Evolutionary conservation across 305 asterid genomes (phyloP).

Genomic region (Fraxinus sp.): DNA sequence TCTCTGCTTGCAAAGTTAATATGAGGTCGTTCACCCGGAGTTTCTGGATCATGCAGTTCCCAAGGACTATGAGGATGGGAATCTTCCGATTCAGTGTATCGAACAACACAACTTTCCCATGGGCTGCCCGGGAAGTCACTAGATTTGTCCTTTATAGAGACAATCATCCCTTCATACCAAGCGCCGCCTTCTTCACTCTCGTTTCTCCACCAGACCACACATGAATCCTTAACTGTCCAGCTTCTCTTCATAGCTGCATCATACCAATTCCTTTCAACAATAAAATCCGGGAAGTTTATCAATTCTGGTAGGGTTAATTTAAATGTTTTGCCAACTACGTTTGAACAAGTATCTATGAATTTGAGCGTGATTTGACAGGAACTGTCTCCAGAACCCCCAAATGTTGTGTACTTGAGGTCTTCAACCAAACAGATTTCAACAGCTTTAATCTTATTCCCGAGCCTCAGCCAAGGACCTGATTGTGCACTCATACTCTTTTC

Average conservation of each 20-base stretch:
- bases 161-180: slow-evolving; percentile 78
- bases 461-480: slow-evolving; percentile 52
- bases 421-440: slow-evolving; percentile 77
- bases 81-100: slow-evolving; percentile 42
- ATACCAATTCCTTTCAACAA: slow-evolving; percentile 71
- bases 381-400: slow-evolving; percentile 90
- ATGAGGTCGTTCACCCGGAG: slow-evolving; percentile 53
- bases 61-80: slow-evolving; percentile 71
- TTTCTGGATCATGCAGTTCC: slow-evolving; percentile 77
- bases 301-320: slow-evolving; percentile 67
- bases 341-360: slow-evolving; percentile 56
- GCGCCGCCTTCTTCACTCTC: slow-evolving; percentile 57
- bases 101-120: slow-evolving; percentile 77
- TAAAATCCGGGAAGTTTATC: slow-evolving; percentile 73
- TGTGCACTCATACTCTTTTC: slow-evolving; percentile 28
- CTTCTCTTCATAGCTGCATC: slow-evolving; percentile 64
- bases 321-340: slow-evolving; percentile 49
- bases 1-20: slow-evolving; percentile 43
- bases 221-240: slow-evolving; percentile 64
- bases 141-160: slow-evolving; percentile 54
- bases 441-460: slow-evolving; percentile 49
- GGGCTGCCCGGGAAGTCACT: slow-evolving; percentile 74
- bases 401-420: slow-evolving; percentile 57
- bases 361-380: slow-evolving; percentile 70
- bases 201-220: slow-evolving; percentile 90